Percentiles rank a stretch among this genome's conserved stretches.
Conservation (phyloP, 208 protist genomes). For the Vickermania ingenoplastis region DNA sequence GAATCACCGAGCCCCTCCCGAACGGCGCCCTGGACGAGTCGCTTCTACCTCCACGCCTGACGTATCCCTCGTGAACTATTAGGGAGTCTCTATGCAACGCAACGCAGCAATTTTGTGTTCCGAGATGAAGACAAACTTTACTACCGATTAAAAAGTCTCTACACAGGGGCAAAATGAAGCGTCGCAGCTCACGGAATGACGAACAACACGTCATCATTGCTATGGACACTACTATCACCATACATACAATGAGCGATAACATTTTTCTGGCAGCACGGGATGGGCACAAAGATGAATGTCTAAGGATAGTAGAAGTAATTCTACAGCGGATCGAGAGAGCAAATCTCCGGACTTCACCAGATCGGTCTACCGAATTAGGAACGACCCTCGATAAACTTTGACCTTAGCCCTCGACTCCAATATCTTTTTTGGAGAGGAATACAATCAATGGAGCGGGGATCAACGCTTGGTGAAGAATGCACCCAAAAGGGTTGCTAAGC, state of each 20-base stretch:
- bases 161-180: slow-evolving; percentile 1
- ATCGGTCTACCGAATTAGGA: too few species aligned
- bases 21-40: neutral
- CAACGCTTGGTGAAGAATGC: too few species aligned
- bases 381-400: too few species aligned
- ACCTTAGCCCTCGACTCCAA: too few species aligned
- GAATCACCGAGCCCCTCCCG: slow-evolving; percentile 1
- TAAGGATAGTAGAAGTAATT: too few species aligned
- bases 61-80: neutral
- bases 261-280: neutral
- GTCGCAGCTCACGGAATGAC: neutral
- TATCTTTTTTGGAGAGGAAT: too few species aligned
- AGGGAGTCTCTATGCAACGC: neutral
- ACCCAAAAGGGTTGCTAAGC: too few species aligned
- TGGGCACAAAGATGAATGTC: too few species aligned
- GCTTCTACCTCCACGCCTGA: neutral
- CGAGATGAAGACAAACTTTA: neutral
- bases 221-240: neutral
- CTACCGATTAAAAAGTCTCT: neutral
- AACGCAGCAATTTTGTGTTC: neutral
- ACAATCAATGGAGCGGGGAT: too few species aligned
- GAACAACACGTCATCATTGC: neutral
- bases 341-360: too few species aligned
- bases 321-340: too few species aligned
- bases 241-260: neutral